Base-by-base conservation (phyloP, 768 basidiomycete species). In the Podaxis sp. region DNA sequence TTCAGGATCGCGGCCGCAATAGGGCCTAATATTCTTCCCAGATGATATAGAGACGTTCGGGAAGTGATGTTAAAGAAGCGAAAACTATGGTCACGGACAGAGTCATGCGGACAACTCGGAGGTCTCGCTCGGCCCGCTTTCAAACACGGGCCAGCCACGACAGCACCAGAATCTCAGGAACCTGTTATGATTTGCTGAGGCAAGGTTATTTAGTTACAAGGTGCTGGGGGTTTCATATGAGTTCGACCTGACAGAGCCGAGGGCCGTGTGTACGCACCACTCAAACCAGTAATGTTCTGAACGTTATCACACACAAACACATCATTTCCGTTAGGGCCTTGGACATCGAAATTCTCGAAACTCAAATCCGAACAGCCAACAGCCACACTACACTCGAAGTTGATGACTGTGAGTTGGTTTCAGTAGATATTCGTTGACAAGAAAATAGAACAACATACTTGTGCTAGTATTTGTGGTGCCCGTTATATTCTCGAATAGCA, bases 261-360 rank as follows among this genome's bases (percentile, higher is more conserved):
- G 48, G 12, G n/a, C 11, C 9, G 22, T 1, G 17, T 17, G 52
- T 24, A 70, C 75, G 33, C 33, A 77, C 78, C 75, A 55, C 68
- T 56, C 40, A 78, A 63, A 1, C 81, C 80, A 12, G 70, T 64
- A 36, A 80, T 65, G 46, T 71, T 73, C 19, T 78, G 68, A 4
- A 81, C 78, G 67, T 86, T 85, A 52, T 78, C 71, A 66, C 84
- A 87, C 46, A 82, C 76, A 61, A 75, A 78, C 51, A 70, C 68
- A 4, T 77, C 72, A 3, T 73, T 68, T 4, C 77, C 78, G 7
- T 59, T 65, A 0, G 82, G 80, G 9, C 78, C 71, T 4, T 66
- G 62, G 24, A 84, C 73, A 53, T 77, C 68, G 55, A 82, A 81
- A 49, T 76, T 69, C 4, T 69, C 49, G 67, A 84, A 85, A 0